phyloP scores from a whole-genome alignment of 768 basidiomycete genomes.

The Trametes elegans region DNA sequence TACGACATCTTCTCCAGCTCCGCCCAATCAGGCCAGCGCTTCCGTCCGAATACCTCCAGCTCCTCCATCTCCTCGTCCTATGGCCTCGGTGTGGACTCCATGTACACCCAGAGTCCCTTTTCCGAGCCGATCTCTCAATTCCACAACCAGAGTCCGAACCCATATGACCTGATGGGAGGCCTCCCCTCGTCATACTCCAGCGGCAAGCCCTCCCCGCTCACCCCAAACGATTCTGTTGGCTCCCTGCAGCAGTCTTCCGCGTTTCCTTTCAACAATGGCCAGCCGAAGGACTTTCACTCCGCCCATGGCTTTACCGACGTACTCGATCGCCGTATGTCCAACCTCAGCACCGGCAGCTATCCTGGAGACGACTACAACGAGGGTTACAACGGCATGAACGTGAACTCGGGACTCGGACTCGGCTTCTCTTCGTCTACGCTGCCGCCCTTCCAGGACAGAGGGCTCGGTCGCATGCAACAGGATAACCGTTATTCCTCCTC shows the following conservation, averaged over 20 bases:
- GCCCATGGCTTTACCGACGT: slow-evolving; percentile 54
- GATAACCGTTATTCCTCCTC: slow-evolving; percentile 39
- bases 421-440: slow-evolving; percentile 40
- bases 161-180: slow-evolving; percentile 66
- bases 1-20: slow-evolving; percentile 67
- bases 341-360: slow-evolving; percentile 44
- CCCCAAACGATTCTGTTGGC: slow-evolving; percentile 62
- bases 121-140: slow-evolving; percentile 60
- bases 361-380: slow-evolving; percentile 57
- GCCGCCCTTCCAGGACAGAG: slow-evolving; percentile 53
- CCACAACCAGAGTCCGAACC: slow-evolving; percentile 46
- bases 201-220: slow-evolving; percentile 75
- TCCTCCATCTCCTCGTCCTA: slow-evolving; percentile 63
- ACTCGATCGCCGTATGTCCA: slow-evolving; percentile 58
- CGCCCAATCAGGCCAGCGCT: slow-evolving; percentile 46
- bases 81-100: slow-evolving; percentile 49
- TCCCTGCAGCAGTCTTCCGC: slow-evolving; percentile 53
- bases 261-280: slow-evolving; percentile 41
- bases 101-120: slow-evolving; percentile 62
- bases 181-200: slow-evolving; percentile 65
- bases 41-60: slow-evolving; percentile 70
- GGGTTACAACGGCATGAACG: slow-evolving; percentile 53
- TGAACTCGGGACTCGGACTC: slow-evolving; percentile 48
- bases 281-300: slow-evolving; percentile 55
- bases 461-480: slow-evolving; percentile 23